These are phyloP conservation scores for Parathielavia hyrcaniae DNA, from an alignment of 495 filamentous ascomycete genomes.

Conservation along the genomic window DNA sequence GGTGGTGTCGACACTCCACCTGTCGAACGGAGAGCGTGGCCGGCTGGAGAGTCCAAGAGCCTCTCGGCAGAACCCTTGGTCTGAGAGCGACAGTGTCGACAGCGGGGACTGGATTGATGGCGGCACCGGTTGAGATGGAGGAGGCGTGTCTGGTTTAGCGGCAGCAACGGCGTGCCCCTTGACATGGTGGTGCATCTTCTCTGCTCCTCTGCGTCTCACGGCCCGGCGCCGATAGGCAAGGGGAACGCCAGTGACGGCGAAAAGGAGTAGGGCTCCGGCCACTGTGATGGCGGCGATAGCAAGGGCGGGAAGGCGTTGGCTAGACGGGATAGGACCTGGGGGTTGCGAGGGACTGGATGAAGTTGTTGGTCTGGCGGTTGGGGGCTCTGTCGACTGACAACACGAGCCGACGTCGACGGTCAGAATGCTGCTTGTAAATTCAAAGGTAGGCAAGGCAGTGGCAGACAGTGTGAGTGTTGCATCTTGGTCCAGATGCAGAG, in stretches of 20 bases:
- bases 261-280: slow-evolving; percentile 2
- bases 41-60: not conserved
- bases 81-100: slow-evolving; percentile 3
- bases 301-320: not conserved
- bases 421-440: slow-evolving; percentile 1
- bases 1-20: slow-evolving; percentile 18
- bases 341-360: not conserved
- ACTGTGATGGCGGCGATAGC: slow-evolving; percentile 8
- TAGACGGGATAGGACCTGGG: not conserved
- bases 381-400: not conserved
- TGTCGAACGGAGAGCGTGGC: slow-evolving; percentile 1
- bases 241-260: not conserved
- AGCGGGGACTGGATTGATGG: slow-evolving; percentile 9
- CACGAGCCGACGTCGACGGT: not conserved
- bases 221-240: slow-evolving; percentile 9
- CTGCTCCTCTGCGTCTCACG: not conserved
- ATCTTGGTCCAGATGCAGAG: slow-evolving; percentile 7
- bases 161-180: slow-evolving; percentile 5
- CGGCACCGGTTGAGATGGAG: slow-evolving; percentile 1
- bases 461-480: not conserved
- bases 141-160: slow-evolving; percentile 2
- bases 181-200: slow-evolving; percentile 2
- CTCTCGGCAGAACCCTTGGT: not conserved
- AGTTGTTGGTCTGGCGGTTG: not conserved
- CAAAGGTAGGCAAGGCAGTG: slow-evolving; percentile 3